Evolutionary conservation across 1,139 yeast genomes (phyloP), one percentile per base, ranked within the genome.

Genomic region (Taphrina pruni): DNA sequence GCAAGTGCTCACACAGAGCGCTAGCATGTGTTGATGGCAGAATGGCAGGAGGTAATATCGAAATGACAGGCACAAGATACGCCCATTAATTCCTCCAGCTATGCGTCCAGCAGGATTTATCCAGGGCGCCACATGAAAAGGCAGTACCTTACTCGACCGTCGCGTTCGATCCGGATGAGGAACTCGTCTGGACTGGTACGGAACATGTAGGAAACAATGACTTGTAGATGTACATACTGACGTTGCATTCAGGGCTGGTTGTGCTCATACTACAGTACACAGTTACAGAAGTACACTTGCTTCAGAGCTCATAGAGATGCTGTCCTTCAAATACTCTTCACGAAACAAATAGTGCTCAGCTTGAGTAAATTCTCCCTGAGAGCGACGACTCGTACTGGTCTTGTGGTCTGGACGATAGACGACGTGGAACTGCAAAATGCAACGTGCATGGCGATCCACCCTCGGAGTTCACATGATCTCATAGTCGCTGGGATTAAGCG

Each of bases 111-210:
- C 61, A 35, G 36, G 67, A 64, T 46, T 39, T 43, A 7, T 55
- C 61, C 3, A n/a, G 60, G 17, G 48, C 39, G 20, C 67, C 46
- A 8, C 61, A 54, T 14, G 32, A 52, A 9, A 43, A 43, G 58
- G 43, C 56, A 7, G 36, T 45, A 12, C 41, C 60, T 17, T 26
- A 43, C 56, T 41, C 62, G 38, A 74, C 86, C n/a, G 73, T 86
- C 39, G 76, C 80, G 9, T 92, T 92, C 77, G 98, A 94, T 78
- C 84, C 84, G 60, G 80, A 84, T 32, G 85, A 87, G 71, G 94
- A 92, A 74, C 80, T 93, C 58, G 77, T 93, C 2, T 94, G 98
- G 98, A 83, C 88, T 4, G 97, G 97, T n/a, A 94, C 89, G 76
- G 80, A 83, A 11, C 78, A 76, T 48, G 77, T 73, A 38, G 32